Percentiles rank a stretch among this genome's conserved stretches.
Conservation (phyloP, 2,329 filamentous ascomycete species). For the Alternaria solani region DNA sequence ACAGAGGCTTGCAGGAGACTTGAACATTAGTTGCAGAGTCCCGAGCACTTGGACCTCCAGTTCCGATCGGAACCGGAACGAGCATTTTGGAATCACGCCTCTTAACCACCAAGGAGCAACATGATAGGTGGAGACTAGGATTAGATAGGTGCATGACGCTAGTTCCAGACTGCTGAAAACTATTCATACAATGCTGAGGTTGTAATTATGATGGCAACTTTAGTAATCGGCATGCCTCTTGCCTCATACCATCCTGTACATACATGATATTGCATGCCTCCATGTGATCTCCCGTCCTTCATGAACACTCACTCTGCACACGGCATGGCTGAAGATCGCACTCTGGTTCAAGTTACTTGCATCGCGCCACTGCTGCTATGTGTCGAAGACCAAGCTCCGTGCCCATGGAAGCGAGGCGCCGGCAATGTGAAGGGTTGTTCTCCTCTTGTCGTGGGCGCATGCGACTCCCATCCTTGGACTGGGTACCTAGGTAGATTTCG, state of each 20-base stretch:
- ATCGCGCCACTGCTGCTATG: not conserved
- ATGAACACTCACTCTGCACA: not conserved
- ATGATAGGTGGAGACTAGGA: not conserved
- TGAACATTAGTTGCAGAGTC: slow-evolving; percentile 15
- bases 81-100: slow-evolving; percentile 1
- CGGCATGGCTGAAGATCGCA: not conserved
- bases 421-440: not conserved
- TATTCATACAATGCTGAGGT: not conserved
- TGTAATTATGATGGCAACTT: not conserved
- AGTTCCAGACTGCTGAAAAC: not conserved
- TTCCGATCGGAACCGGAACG: slow-evolving; percentile 16
- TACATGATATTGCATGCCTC: not conserved
- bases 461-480: too few species aligned
- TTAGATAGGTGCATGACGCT: not conserved
- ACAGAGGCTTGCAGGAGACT: slow-evolving; percentile 7
- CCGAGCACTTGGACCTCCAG: slow-evolving; percentile 10
- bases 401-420: not conserved
- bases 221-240: too few species aligned
- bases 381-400: too few species aligned
- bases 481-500: not conserved
- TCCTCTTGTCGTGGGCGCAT: not conserved
- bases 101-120: not conserved
- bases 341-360: not conserved
- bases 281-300: not conserved
- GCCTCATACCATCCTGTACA: not conserved